Percentiles rank a stretch among this genome's conserved stretches.
Evolutionary conservation across 2,329 filamentous ascomycete species (phyloP).

Genomic region (Metarhizium robertsii): DNA sequence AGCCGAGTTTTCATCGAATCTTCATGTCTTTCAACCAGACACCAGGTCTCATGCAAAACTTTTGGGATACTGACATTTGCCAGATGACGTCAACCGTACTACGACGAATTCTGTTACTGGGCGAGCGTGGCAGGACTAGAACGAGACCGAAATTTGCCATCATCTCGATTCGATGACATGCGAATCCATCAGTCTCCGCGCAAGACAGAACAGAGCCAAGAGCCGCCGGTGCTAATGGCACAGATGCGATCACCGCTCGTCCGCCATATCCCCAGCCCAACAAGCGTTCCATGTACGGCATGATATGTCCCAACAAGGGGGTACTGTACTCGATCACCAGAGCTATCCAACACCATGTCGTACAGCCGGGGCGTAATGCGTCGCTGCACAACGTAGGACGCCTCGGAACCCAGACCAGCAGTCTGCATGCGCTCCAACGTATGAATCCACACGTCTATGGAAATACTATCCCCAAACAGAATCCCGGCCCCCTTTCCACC

Average conservation of each 20-base stretch:
- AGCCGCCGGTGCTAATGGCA: conserved; percentile 21
- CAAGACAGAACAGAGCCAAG: conserved; percentile 24
- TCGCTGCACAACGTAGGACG: conserved; percentile 20
- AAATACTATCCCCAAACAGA: conserved; percentile 27
- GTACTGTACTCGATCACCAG: conserved; percentile 15
- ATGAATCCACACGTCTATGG: conserved; percentile 18
- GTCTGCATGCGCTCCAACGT: conserved; percentile 12
- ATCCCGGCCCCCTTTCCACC: conserved; percentile 30
- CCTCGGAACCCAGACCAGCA: conserved; percentile 1
- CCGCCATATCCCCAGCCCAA: conserved; percentile 23
- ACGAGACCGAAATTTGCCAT: background rate
- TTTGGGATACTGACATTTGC: too few species aligned
- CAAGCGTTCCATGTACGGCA: conserved; percentile 14
- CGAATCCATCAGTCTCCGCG: background rate
- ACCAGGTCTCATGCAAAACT: too few species aligned
- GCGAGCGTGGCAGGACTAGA: too few species aligned
- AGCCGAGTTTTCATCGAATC: too few species aligned
- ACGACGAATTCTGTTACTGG: too few species aligned
- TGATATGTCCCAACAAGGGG: conserved; percentile 26
- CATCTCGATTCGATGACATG: background rate
- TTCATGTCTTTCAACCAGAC: too few species aligned
- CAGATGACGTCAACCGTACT: too few species aligned
- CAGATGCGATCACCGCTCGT: conserved; percentile 20
- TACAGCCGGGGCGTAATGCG: conserved; percentile 20
- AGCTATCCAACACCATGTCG: conserved; percentile 19